Evolutionary conservation across 2,329 filamentous ascomycete species (phyloP), one percentile per base, ranked within the genome.

Genomic region (Xylariales sp.): DNA sequence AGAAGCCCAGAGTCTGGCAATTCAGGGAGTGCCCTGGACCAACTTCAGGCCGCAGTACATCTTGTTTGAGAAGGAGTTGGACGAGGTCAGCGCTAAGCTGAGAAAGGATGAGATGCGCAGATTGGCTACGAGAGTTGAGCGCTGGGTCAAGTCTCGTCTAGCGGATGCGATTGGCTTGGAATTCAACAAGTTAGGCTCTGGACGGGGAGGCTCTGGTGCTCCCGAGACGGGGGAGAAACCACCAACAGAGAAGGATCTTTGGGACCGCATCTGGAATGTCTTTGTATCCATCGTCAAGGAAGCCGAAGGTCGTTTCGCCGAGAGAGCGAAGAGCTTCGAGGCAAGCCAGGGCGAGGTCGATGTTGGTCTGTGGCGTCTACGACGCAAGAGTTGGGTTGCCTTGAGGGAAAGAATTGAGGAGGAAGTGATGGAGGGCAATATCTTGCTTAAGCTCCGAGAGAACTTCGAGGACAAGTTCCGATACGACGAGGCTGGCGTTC

Each of bases 401-500:
- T 73, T 98, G 46, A 80, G 88, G 33, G 84, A 88, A 45, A 93
- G 88, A 70, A 86, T 98, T 47, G 91, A 97, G 25, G 93, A 98
- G 59, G 93, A 98, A 65, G 88, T 96, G 59, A 95, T 95, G 82
- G 93, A 97, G 67, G 91, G 91, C 55, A 98, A 97, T 59, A 82
- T 98, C 40, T 71, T 97, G 24, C 74, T 97, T 52, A 98, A 98
- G 71, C 78, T 98, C 38, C 82, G 93, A 25, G 93, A 98, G 64
- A 97, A 96, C 69, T 98, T 98, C 52, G 93, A 98, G 66, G 93
- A 98, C 69, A 96, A 95, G 66, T 98, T 98, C 77, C 84, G 93
- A 49, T 98, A 98, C 56, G 93, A 98, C 56, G 90, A 96, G 45
- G 82, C 82, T 5, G 93, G 93, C 19, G 93, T 98, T 4, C 93